Evolutionary conservation across 140 eudicot species (phyloP).

Genomic region (Senecio squalidus): DNA sequence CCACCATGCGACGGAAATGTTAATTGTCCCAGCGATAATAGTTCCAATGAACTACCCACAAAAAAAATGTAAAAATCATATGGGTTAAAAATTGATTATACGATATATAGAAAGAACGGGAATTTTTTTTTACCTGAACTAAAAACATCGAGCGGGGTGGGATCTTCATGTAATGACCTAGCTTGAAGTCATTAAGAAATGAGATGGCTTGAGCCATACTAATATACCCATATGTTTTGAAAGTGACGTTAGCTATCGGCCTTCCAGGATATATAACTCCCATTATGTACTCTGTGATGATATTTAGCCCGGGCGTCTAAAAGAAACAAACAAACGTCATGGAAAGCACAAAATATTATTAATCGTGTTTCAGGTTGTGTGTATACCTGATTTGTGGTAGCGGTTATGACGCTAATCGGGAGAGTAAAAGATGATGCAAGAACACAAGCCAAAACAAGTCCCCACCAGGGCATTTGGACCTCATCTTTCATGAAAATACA

Average conservation of each 20-base stretch:
- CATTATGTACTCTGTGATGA: conserved; percentile 60
- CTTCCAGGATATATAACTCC: conserved; percentile 55
- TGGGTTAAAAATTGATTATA: neutral
- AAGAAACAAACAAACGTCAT: neutral
- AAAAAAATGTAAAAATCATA: neutral
- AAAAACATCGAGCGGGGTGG: conserved; percentile 85
- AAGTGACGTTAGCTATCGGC: conserved; percentile 65
- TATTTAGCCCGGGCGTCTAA: conserved; percentile 57
- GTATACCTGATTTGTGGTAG: conserved; percentile 64
- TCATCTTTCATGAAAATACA: conserved; percentile 49
- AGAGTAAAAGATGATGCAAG: conserved; percentile 58
- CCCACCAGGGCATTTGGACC: conserved; percentile 79
- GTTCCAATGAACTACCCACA: conserved; percentile 54
- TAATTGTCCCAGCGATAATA: conserved; percentile 51
- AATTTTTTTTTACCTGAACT: conserved; percentile 71
- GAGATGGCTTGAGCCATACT: conserved; percentile 75
- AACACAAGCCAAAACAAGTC: conserved; percentile 36
- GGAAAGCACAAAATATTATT: neutral
- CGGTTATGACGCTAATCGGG: conserved; percentile 70
- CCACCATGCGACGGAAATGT: conserved; percentile 62
- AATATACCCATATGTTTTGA: conserved; percentile 72
- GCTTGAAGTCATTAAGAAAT: conserved; percentile 64
- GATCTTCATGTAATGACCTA: conserved; percentile 84
- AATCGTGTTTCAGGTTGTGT: neutral
- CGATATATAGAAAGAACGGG: neutral